phyloP scores from a whole-genome alignment of 495 filamentous ascomycete genomes.

The Lichenothelia convexa region DNA sequence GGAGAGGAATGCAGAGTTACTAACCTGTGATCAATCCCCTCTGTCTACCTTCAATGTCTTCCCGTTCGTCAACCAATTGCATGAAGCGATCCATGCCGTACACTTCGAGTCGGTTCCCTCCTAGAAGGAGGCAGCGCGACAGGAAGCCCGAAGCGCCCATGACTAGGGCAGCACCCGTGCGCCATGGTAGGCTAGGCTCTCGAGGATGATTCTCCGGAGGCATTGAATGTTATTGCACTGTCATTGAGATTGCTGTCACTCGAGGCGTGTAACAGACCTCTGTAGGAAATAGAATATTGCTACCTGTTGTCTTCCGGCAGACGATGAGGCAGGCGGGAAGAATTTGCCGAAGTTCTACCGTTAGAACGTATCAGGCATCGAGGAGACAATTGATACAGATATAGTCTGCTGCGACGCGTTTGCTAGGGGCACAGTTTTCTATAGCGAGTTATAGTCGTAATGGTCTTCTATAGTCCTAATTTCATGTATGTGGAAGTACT shows the following conservation, averaged over 20 bases:
- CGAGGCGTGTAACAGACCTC: not conserved
- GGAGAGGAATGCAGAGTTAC: not conserved
- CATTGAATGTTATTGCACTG: too few species aligned
- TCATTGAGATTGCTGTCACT: too few species aligned
- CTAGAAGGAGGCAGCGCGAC: conserved; percentile 19
- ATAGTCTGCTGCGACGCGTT: too few species aligned
- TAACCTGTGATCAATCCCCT: conserved; percentile 75
- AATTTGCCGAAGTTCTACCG: too few species aligned
- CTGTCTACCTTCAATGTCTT: conserved; percentile 45
- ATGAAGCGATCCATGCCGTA: conserved; percentile 59
- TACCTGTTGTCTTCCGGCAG: too few species aligned
- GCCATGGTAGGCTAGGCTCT: conserved; percentile 2
- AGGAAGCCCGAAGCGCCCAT: conserved; percentile 18
- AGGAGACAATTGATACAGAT: too few species aligned
- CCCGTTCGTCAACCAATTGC: conserved; percentile 52
- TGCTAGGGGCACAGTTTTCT: too few species aligned
- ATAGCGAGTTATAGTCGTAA: too few species aligned
- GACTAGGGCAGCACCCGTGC: conserved; percentile 12
- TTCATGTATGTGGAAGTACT: too few species aligned
- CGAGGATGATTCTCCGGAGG: not conserved
- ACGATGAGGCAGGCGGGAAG: too few species aligned
- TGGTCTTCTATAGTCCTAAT: too few species aligned
- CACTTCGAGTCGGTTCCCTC: conserved; percentile 30
- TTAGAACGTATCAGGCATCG: too few species aligned
- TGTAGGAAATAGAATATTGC: not conserved